These are phyloP conservation scores for Coemansia umbellata DNA, from an alignment of 192 early-diverging fungal genomes.

Conservation along the genomic window DNA sequence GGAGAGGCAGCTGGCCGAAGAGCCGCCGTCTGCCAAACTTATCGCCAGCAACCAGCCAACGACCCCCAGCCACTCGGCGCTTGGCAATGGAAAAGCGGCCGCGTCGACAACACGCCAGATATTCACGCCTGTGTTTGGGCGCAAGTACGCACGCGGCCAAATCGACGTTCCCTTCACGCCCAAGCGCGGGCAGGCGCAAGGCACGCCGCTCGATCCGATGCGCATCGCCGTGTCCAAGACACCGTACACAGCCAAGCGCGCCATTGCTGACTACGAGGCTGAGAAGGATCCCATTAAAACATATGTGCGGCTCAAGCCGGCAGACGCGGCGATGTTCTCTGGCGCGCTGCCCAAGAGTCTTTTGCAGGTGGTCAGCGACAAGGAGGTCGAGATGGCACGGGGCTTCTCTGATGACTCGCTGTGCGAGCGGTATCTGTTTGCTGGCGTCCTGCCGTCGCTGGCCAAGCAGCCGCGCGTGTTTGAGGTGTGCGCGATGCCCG, in stretches of 20 bases:
- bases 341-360: slow-evolving; percentile 11
- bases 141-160: slow-evolving; percentile 28
- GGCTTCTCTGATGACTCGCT: slow-evolving; percentile 3
- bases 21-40: too few relatives aligned
- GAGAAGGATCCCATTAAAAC: slow-evolving; percentile 50
- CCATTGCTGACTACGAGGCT: slow-evolving; percentile 31
- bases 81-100: too few relatives aligned
- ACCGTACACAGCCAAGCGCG: slow-evolving; percentile 43
- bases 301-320: slow-evolving; percentile 43
- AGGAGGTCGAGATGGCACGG: slow-evolving; percentile 38
- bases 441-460: slow-evolving; percentile 53
- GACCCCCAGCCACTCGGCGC: too few relatives aligned
- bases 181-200: too few relatives aligned
- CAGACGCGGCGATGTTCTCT: not conserved
- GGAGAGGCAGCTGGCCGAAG: too few relatives aligned
- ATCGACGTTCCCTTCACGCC: slow-evolving; percentile 17
- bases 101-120: slow-evolving; percentile 9
- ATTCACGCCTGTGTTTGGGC: slow-evolving; percentile 33
- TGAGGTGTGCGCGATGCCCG: slow-evolving; percentile 55
- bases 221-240: slow-evolving; percentile 32
- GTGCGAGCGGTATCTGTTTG: slow-evolving; percentile 54
- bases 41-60: too few relatives aligned
- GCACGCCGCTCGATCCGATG: slow-evolving; percentile 11
- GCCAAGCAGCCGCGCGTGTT: slow-evolving; percentile 56
- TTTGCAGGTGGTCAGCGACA: slow-evolving; percentile 46